phyloP scores from a whole-genome alignment of 169 alveolate genomes.

The Eimeria sp. region DNA sequence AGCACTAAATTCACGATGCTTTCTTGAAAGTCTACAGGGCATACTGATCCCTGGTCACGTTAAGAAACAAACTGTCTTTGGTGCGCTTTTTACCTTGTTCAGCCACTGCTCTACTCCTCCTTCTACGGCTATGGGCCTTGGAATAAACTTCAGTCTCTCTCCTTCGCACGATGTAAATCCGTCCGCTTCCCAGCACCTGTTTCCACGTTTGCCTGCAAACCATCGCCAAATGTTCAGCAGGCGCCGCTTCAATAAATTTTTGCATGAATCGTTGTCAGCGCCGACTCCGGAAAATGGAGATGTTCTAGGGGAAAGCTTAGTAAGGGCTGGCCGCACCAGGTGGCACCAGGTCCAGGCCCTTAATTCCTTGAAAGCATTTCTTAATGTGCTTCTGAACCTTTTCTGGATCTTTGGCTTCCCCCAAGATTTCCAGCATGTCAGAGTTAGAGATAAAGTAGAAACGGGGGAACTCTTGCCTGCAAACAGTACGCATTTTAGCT shows the following conservation, averaged over 20 bases:
- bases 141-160: conserved; percentile 89
- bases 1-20: not conserved
- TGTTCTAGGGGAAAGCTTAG: not conserved
- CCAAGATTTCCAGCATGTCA: conserved; percentile 96
- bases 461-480: conserved; percentile 94
- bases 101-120: conserved; percentile 88
- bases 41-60: not conserved
- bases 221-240: not conserved
- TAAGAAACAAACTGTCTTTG: not conserved
- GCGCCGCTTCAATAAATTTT: conserved; percentile 87
- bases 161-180: conserved; percentile 93
- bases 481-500: not conserved
- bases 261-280: conserved; percentile 93
- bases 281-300: not conserved
- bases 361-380: conserved; percentile 97
- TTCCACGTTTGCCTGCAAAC: conserved; percentile 77
- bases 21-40: not conserved
- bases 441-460: conserved; percentile 98
- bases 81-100: conserved; percentile 79
- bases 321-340: conserved; percentile 71
- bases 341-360: conserved; percentile 89
- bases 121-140: conserved; percentile 78
- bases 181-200: conserved; percentile 86
- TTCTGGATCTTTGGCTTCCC: conserved; percentile 95
- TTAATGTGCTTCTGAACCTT: conserved; percentile 95